Evolutionary conservation across 345 rosid species (phyloP).

Genomic region (Salix viminalis): DNA sequence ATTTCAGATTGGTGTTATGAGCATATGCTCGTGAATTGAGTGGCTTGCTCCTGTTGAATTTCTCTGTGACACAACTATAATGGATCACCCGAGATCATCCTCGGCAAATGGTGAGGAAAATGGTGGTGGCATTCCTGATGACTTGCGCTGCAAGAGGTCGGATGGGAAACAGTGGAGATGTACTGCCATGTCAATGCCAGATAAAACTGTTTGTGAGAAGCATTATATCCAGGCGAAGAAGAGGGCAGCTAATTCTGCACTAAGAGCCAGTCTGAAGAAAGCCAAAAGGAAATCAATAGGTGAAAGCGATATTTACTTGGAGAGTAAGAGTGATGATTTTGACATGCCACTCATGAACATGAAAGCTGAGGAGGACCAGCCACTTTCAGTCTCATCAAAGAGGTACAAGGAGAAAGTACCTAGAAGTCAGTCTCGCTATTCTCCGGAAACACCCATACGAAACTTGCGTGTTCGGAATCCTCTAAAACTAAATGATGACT

Average conservation of each 20-base stretch:
- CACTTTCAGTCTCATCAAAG: slow-evolving; percentile 35
- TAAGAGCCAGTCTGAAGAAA: slow-evolving; percentile 80
- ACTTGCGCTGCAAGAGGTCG: slow-evolving; percentile 93
- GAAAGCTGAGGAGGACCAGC: slow-evolving; percentile 43
- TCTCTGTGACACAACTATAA: slow-evolving; percentile 1
- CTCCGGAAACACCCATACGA: slow-evolving; percentile 55
- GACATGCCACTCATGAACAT: slow-evolving; percentile 42
- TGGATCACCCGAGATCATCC: slow-evolving; percentile 53
- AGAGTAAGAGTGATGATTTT: slow-evolving; percentile 65
- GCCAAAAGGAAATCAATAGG: slow-evolving; percentile 57
- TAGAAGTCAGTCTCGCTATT: slow-evolving; percentile 38
- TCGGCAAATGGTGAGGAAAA: slow-evolving; percentile 62
- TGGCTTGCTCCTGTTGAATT: background rate
- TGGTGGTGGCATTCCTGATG: slow-evolving; percentile 78
- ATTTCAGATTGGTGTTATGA: slow-evolving; percentile 4
- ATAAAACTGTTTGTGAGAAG: slow-evolving; percentile 96
- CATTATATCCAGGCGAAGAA: slow-evolving; percentile 91
- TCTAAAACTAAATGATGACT: slow-evolving; percentile 46
- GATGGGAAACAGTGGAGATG: slow-evolving; percentile 99
- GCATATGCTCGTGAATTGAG: background rate
- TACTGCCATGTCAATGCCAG: slow-evolving; percentile 96
- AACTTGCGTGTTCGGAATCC: slow-evolving; percentile 37
- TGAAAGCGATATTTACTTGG: slow-evolving; percentile 57
- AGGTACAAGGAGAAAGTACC: slow-evolving; percentile 46
- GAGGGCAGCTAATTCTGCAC: slow-evolving; percentile 90